Percentiles rank a stretch among this genome's conserved stretches.
Evolutionary conservation across 2,329 filamentous ascomycete species (phyloP).

Genomic region (Beauveria pseudobassiana): DNA sequence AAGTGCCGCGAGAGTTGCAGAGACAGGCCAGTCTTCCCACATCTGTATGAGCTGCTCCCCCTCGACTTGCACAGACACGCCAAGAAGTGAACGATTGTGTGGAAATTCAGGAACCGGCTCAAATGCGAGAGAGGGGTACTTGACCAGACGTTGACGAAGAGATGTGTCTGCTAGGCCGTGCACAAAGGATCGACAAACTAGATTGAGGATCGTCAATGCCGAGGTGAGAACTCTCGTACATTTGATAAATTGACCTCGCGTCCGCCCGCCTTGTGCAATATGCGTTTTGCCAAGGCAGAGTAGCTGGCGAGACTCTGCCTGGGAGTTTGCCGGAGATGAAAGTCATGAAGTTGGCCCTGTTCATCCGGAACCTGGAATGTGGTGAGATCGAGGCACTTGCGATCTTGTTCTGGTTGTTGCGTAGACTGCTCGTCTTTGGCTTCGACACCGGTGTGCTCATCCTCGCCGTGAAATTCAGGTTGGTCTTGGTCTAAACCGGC

Average conservation of each 20-base stretch:
- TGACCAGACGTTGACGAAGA: constrained; percentile 37
- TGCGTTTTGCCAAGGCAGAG: constrained; percentile 40
- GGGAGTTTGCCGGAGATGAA: constrained; percentile 34
- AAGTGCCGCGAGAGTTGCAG: constrained; percentile 14
- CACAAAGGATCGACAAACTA: constrained; percentile 47
- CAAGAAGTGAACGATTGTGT: constrained; percentile 42
- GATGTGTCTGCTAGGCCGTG: constrained; percentile 41
- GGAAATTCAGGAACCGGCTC: constrained; percentile 19
- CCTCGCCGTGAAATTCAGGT: constrained; percentile 28
- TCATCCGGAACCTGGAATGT: constrained; percentile 19
- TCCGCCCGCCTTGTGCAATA: constrained; percentile 40
- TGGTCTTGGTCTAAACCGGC: constrained; percentile 37
- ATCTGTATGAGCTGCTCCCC: constrained; percentile 45
- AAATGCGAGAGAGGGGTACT: constrained; percentile 40
- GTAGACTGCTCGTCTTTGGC: constrained; percentile 19
- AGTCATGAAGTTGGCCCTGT: constrained; percentile 15
- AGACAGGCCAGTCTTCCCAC: constrained; percentile 29
- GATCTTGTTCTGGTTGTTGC: background rate
- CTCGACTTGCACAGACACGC: constrained; percentile 46
- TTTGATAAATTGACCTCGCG: constrained; percentile 45
- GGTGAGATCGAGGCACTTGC: background rate
- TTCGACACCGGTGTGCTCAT: constrained; percentile 23
- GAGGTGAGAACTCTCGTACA: constrained; percentile 30
- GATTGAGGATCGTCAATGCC: constrained; percentile 43
- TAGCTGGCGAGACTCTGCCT: constrained; percentile 39